These are phyloP conservation scores for Paradendryphiella salina DNA, from an alignment of 2,329 filamentous ascomycete genomes.

Conservation along the genomic window DNA sequence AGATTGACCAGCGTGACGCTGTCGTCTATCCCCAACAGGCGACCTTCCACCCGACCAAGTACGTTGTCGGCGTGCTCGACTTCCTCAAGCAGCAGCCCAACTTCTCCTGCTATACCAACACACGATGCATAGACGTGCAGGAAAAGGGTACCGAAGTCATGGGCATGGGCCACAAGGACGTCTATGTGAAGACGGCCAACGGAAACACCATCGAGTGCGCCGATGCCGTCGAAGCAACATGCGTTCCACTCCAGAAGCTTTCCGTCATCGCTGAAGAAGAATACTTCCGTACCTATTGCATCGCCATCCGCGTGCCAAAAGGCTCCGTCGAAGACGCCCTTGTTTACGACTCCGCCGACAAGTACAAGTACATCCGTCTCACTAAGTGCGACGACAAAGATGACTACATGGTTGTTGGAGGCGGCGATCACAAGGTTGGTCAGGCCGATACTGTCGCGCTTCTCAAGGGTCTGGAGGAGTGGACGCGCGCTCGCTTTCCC, in stretches of 20 bases:
- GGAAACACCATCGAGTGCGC: conserved; percentile 55
- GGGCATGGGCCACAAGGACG: conserved; percentile 52
- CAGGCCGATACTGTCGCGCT: conserved; percentile 53
- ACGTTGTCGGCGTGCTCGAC: conserved; percentile 56
- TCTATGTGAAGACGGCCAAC: conserved; percentile 53
- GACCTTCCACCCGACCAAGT: conserved; percentile 62
- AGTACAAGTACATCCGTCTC: conserved; percentile 60
- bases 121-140: conserved; percentile 53
- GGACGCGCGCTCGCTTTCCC: conserved; percentile 59
- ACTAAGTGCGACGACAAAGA: conserved; percentile 58
- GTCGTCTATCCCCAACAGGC: conserved; percentile 55
- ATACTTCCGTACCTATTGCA: conserved; percentile 60
- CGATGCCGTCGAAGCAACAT: conserved; percentile 56
- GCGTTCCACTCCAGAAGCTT: conserved; percentile 60
- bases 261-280: conserved; percentile 58
- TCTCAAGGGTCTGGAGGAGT: conserved; percentile 57
- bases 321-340: conserved; percentile 58
- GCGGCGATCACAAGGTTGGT: conserved; percentile 63
- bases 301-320: conserved; percentile 59
- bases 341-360: conserved; percentile 59
- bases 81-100: conserved; percentile 57
- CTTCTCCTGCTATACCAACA: conserved; percentile 59
- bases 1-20: conserved; percentile 56
- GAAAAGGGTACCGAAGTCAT: conserved; percentile 55
- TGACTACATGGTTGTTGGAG: conserved; percentile 61